These are phyloP conservation scores for Magnusiomyces ingens DNA, from an alignment of 1,139 yeast genomes.

Conservation along the genomic window DNA sequence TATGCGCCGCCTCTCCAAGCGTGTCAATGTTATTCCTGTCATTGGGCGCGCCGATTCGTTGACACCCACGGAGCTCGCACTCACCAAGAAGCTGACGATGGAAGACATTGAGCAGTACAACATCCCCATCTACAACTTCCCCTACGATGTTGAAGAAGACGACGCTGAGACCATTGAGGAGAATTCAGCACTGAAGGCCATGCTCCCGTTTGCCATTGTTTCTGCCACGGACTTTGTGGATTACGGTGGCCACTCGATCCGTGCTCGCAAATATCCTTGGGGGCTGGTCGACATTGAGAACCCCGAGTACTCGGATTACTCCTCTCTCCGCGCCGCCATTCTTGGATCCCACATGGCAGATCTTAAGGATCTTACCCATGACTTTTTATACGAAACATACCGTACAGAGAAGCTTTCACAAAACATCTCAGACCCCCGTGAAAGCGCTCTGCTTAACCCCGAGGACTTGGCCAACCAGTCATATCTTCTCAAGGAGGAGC, in stretches of 20 bases:
- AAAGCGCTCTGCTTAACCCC: constrained; percentile 29
- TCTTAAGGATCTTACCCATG: constrained; percentile 86
- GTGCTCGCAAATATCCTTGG: constrained; percentile 89
- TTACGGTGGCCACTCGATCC: constrained; percentile 54
- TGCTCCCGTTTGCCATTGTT: constrained; percentile 81
- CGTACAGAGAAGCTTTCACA: constrained; percentile 76
- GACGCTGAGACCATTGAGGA: constrained; percentile 66
- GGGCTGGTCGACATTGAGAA: constrained; percentile 82
- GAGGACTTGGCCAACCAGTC: constrained; percentile 38
- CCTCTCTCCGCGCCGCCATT: constrained; percentile 65
- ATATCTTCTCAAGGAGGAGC: constrained; percentile 38
- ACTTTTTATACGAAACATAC: constrained; percentile 81
- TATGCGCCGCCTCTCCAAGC: constrained; percentile 64
- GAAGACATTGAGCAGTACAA: constrained; percentile 72
- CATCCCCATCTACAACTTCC: constrained; percentile 80
- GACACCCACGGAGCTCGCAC: constrained; percentile 62
- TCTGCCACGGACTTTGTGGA: constrained; percentile 61
- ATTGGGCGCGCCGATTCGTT: constrained; percentile 80
- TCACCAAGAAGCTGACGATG: constrained; percentile 56
- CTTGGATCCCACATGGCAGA: constrained; percentile 84
- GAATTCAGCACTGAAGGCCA: constrained; percentile 61
- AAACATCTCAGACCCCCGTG: constrained; percentile 20
- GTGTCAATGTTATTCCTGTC: constrained; percentile 82
- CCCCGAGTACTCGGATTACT: constrained; percentile 71
- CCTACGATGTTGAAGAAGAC: constrained; percentile 60